Evolutionary conservation across 1,139 yeast species (phyloP).

Genomic region (Saccharomycopsis crataegensis): DNA sequence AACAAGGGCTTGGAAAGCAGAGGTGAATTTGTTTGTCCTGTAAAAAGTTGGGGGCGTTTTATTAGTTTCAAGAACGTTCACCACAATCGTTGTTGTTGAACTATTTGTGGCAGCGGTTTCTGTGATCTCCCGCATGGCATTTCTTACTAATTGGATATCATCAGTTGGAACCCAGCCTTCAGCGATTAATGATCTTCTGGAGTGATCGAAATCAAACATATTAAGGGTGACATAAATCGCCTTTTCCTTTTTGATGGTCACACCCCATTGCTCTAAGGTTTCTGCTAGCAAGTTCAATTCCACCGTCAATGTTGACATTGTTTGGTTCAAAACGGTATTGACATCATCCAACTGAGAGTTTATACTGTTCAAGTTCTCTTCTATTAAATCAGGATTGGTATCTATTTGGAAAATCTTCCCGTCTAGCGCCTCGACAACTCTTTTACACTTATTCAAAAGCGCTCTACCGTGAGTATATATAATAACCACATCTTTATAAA

Average conservation of each 20-base stretch:
- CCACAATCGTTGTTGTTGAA: slow-evolving; percentile 32
- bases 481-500: slow-evolving; percentile 53
- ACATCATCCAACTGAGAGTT: slow-evolving; percentile 50
- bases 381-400: slow-evolving; percentile 23
- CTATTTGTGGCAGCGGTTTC: slow-evolving; percentile 44
- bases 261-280: slow-evolving; percentile 63
- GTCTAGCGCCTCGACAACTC: slow-evolving; percentile 58
- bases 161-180: slow-evolving; percentile 49
- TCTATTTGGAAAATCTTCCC: slow-evolving; percentile 50
- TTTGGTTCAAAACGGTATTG: slow-evolving; percentile 46
- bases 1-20: slow-evolving; percentile 84
- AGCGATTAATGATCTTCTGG: slow-evolving; percentile 57
- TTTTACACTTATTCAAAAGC: slow-evolving; percentile 47
- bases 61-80: slow-evolving; percentile 74
- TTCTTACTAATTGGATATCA: slow-evolving; percentile 39
- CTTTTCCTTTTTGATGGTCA: slow-evolving; percentile 61
- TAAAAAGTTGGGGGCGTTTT: slow-evolving; percentile 92
- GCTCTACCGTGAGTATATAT: slow-evolving; percentile 67
- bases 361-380: slow-evolving; percentile 33
- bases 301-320: slow-evolving; percentile 55
- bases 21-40: slow-evolving; percentile 84
- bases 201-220: slow-evolving; percentile 55
- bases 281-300: slow-evolving; percentile 63
- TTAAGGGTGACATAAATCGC: slow-evolving; percentile 63
- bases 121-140: slow-evolving; percentile 48